Evolutionary conservation across 305 asterid genomes (phyloP), one percentile per base, ranked within the genome.

Genomic region (Rubia tinctorum): DNA sequence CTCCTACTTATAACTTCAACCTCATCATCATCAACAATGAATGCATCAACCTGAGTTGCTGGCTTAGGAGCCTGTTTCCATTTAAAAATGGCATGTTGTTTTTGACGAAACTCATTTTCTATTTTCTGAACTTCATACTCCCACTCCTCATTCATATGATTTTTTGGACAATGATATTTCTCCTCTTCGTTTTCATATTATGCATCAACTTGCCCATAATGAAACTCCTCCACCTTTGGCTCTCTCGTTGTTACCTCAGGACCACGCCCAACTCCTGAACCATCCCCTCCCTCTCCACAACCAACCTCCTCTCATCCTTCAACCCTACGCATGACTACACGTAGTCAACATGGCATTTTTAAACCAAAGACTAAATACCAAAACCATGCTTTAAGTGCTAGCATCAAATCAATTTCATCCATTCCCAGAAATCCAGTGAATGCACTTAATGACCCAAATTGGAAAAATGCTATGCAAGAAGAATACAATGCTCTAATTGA

Each of bases 401-500:
- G 14, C 73, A 20, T 43, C 9, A 12, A 0, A 12, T 1, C 43
- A 1, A 60, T 44, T 3, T 75, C 76, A 20, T 61, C 69, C 39
- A 13, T 79, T 6, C 79, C 82, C 34, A 13, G 14, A 11, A 61
- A 39, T 30, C 65, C 68, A 5, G 37, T 39, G 55, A 3, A 20
- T 14, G 82, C 68, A 20, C 56, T 78, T 6, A 5, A 11, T n/a
- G 73, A 74, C 42, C 70, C 55, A 13, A 58, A 34, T 47, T 78
- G 76, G 79, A 69, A 74, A 73, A 14, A 23, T 53, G 82, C 13
- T 7, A 44, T 71, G 69, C 12, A 30, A 30, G 34, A 30, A 1
- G 51, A 74, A 42, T 78, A 15, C 51, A 45, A 71, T 71, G 82
- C 76, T 22, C 63, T 79, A n/a, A 74, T 71, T 61, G 44, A 51